Percentiles rank a stretch among this genome's conserved stretches.
phyloP scores from a whole-genome alignment of 352 stramenopile species.

The Phytophthora niederhauseri region DNA sequence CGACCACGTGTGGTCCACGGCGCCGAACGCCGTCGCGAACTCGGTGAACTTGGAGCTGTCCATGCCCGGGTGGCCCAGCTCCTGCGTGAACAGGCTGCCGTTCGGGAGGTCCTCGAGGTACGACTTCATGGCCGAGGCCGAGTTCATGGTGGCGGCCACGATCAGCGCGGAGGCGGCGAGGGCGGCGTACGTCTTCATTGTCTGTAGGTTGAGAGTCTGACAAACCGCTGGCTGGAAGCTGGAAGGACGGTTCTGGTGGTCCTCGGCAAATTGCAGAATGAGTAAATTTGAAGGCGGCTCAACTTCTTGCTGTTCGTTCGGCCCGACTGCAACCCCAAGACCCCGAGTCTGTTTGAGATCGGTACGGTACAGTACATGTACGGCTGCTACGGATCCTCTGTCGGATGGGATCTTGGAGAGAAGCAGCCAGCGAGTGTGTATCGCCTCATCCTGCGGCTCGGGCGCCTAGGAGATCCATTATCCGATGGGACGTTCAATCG shows the following conservation, averaged over 20 bases:
- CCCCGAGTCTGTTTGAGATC: not conserved
- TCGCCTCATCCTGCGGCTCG: not conserved
- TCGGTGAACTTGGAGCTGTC: constrained; percentile 43
- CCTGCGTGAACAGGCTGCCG: constrained; percentile 43
- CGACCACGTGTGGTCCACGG: constrained; percentile 34
- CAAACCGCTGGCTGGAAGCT: constrained; percentile 12
- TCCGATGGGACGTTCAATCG: constrained; percentile 18
- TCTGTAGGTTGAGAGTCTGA: constrained; percentile 11
- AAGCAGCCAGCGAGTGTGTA: not conserved
- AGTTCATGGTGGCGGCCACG: constrained; percentile 25
- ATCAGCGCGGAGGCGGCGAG: constrained; percentile 33
- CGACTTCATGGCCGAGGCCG: constrained; percentile 23
- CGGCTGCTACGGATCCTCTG: constrained; percentile 14
- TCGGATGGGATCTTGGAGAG: constrained; percentile 18
- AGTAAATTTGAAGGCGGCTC: not conserved
- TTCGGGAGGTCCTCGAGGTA: constrained; percentile 51
- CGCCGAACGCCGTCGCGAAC: constrained; percentile 43
- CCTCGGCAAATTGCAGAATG: constrained; percentile 30
- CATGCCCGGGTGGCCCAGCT: constrained; percentile 38
- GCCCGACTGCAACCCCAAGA: no score
- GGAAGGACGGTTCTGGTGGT: constrained; percentile 17
- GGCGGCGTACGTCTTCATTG: constrained; percentile 28
- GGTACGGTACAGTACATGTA: no score
- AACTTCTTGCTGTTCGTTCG: constrained; percentile 2
- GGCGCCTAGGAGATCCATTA: not conserved